Percentiles rank a stretch among this genome's conserved stretches.
Conservation (phyloP, 2,329 filamentous ascomycete genomes). For the Purpureocillium lavendulum region DNA sequence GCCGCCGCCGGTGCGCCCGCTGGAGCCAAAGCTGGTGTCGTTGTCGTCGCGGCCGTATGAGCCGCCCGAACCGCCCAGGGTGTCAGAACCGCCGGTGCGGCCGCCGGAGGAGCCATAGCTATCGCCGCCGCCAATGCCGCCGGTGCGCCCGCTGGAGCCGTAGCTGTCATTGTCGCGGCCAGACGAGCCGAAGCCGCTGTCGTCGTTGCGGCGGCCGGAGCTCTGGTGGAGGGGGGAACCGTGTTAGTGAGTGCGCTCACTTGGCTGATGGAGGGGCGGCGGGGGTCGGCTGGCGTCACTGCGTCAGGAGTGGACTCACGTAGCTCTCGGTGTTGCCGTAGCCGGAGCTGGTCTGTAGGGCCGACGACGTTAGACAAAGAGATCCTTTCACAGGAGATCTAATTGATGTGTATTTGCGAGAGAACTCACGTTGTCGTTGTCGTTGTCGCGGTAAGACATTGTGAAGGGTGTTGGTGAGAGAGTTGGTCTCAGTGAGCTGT, state of each 20-base stretch:
- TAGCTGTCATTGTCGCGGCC: slow-evolving; percentile 10
- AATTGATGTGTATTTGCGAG: too few species aligned
- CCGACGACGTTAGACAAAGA: too few species aligned
- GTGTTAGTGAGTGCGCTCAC: too few species aligned
- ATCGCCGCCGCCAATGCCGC: slow-evolving; percentile 7
- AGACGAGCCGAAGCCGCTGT: slow-evolving; percentile 13
- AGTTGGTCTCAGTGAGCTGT: too few species aligned
- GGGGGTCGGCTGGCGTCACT: too few species aligned
- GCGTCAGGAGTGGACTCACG: too few species aligned
- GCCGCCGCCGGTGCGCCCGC: slow-evolving; percentile 9
- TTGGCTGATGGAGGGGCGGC: too few species aligned
- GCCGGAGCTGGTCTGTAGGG: slow-evolving; percentile 16
- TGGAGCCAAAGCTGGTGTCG: slow-evolving; percentile 6
- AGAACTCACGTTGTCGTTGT: slow-evolving; percentile 22
- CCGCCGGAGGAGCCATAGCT: slow-evolving; percentile 9
- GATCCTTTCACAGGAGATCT: too few species aligned
- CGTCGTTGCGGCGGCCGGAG: slow-evolving; percentile 10
- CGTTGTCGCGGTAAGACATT: slow-evolving; percentile 41
- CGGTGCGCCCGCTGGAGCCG: slow-evolving; percentile 3
- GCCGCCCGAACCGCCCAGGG: too few species aligned
- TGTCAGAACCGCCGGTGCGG: background rate
- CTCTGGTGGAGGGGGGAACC: slow-evolving; percentile 2
- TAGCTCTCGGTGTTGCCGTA: slow-evolving; percentile 17
- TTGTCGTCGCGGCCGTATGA: too few species aligned
- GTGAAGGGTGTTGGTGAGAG: background rate